Base-by-base conservation (phyloP, 495 filamentous ascomycete species). In the Sabuloglossum arenarium region DNA sequence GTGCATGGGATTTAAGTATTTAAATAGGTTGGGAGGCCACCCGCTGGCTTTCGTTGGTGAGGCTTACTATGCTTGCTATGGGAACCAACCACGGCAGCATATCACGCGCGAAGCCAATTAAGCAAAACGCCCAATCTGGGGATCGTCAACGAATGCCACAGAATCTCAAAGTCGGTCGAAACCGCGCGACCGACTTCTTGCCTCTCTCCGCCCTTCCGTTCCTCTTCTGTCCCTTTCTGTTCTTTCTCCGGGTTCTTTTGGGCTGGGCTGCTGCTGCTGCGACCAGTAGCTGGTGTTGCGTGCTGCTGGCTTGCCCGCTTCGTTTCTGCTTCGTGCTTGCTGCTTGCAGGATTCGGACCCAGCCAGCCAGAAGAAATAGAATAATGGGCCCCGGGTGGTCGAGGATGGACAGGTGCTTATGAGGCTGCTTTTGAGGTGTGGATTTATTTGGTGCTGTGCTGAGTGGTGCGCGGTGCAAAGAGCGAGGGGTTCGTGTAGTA, bases 41-140 rank as follows among this genome's bases (percentile, higher is more conserved):
- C 30, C 23, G 30, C 53, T 54, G 30, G 30, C 53, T 43, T 21
- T 51, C 47, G 47, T 30, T 51, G 47, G 47, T 51, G 47, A 30
- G 28, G 23, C 5, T 28, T 4, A 39, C n/a, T n/a, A 21, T 16
- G 39, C 39, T 43, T 43, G 39, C 39, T 19, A 19, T n/a, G 47
- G 24, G 47, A 28, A 51, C 47, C 47, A 51, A 51, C 47, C 47
- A 51, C 23, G 24, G 47, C 47, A 51, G 47, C 45, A 51, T 16
- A 51, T 51, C 47, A 51, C 47, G 47, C 47, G 47, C 24, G 47
- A 11, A 29, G 16, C 47, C 47, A 51, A 51, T 51, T 27, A 51
- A 51, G 47, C 47, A 51, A 19, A 51, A 51, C 47, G 16, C 47
- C 47, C 47, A 51, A 51, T 51, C 47, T 51, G 47, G 47, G 47